Evolutionary conservation across 1,139 yeast species (phyloP).

Genomic region (Candida pseudoviswanathii): DNA sequence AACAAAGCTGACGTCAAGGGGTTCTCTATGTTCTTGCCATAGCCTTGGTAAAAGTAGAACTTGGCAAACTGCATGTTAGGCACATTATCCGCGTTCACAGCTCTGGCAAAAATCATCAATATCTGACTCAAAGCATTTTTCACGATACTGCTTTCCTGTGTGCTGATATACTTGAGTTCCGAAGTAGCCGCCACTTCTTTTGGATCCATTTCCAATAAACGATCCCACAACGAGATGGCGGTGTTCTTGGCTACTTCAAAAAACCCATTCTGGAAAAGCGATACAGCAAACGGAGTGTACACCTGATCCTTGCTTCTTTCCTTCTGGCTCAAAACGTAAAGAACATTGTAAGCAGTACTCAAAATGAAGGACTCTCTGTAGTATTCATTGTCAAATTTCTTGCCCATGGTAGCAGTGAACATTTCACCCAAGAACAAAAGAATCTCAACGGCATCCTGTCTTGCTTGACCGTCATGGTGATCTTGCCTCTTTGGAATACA

Average conservation of each 20-base stretch:
- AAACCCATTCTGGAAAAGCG: constrained; percentile 52
- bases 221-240: constrained; percentile 25
- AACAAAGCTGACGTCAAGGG: constrained; percentile 32
- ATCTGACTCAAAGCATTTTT: constrained; percentile 44
- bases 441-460: constrained; percentile 44
- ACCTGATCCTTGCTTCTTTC: constrained; percentile 35
- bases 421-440: constrained; percentile 37
- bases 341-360: constrained; percentile 30
- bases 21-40: constrained; percentile 22
- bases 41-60: constrained; percentile 29
- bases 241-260: constrained; percentile 28
- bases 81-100: constrained; percentile 30
- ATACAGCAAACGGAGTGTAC: constrained; percentile 48
- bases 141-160: constrained; percentile 37
- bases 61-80: constrained; percentile 27
- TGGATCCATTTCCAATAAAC: constrained; percentile 21
- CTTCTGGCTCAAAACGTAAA: constrained; percentile 27
- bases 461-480: constrained; percentile 29
- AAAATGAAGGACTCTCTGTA: constrained; percentile 29
- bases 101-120: constrained; percentile 42
- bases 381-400: constrained; percentile 23
- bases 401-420: constrained; percentile 28
- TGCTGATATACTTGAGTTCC: constrained; percentile 40
- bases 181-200: constrained; percentile 27
- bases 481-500: constrained; percentile 51